Evolutionary conservation across 345 rosid genomes (phyloP).

Genomic region (Citrus maxima): DNA sequence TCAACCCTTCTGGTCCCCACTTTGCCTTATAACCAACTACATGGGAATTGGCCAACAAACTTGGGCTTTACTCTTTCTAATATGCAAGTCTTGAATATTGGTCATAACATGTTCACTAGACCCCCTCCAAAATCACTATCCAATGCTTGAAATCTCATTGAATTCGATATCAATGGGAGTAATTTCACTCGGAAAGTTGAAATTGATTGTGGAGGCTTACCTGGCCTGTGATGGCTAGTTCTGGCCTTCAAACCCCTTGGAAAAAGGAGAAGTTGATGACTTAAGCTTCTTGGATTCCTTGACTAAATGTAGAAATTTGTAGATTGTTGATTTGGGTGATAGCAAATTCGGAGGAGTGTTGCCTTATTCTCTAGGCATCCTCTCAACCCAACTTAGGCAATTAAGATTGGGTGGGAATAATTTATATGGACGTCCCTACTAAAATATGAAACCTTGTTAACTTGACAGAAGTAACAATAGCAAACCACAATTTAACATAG

Average conservation of each 20-base stretch:
- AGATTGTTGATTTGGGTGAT: conserved; percentile 14
- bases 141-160: conserved; percentile 21
- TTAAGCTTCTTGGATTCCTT: conserved; percentile 21
- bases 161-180: conserved; percentile 10
- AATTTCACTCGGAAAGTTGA: conserved; percentile 22
- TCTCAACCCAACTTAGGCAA: conserved; percentile 18
- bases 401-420: conserved; percentile 19
- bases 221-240: conserved; percentile 4
- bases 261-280: conserved; percentile 16
- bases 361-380: conserved; percentile 18
- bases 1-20: background rate
- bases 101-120: conserved; percentile 17
- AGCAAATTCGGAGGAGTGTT: conserved; percentile 19
- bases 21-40: conserved; percentile 9
- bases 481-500: conserved; percentile 13
- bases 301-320: conserved; percentile 22
- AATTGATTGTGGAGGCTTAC: conserved; percentile 11
- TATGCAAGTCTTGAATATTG: conserved; percentile 8
- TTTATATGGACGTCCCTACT: background rate
- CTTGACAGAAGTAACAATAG: conserved; percentile 15
- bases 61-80: conserved; percentile 19
- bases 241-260: conserved; percentile 23
- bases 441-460: conserved; percentile 16
- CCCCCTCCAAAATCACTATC: conserved; percentile 18
- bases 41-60: conserved; percentile 20